Evolutionary conservation across 768 basidiomycete genomes (phyloP).

Genomic region (Chalciporus piperatus): DNA sequence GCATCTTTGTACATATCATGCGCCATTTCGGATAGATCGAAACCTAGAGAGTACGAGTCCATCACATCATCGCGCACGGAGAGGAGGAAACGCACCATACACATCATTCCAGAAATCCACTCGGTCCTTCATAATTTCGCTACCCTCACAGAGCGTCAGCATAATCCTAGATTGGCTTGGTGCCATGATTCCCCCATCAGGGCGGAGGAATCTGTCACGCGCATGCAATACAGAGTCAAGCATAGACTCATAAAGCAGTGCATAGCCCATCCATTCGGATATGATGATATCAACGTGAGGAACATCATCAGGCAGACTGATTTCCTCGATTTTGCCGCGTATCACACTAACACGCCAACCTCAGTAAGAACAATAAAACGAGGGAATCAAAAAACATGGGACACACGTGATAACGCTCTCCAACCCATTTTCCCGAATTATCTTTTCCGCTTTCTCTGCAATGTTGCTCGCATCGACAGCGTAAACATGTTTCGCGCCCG

Average conservation of each 20-base stretch:
- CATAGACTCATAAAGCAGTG: constrained; percentile 94
- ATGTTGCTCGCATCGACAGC: constrained; percentile 91
- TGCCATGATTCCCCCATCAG: constrained; percentile 75
- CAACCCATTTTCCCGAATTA: constrained; percentile 72
- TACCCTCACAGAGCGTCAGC: constrained; percentile 77
- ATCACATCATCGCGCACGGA: neutral
- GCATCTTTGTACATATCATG: constrained; percentile 75
- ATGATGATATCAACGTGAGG: constrained; percentile 89
- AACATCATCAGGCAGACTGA: constrained; percentile 67
- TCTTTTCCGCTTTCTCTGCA: constrained; percentile 70
- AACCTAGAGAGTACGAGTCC: constrained; percentile 51
- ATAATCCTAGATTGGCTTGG: constrained; percentile 88
- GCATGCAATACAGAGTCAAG: constrained; percentile 91
- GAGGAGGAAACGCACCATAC: constrained; percentile 57
- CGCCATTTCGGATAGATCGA: constrained; percentile 84
- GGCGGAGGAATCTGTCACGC: constrained; percentile 79
- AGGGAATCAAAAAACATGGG: constrained; percentile 4
- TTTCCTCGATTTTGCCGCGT: constrained; percentile 87
- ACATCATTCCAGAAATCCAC: constrained; percentile 89
- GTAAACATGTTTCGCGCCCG: constrained; percentile 87
- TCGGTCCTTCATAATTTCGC: constrained; percentile 74
- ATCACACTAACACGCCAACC: constrained; percentile 53
- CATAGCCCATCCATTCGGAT: constrained; percentile 98
- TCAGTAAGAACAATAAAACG: neutral
- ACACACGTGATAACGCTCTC: constrained; percentile 66